Evolutionary conservation across 257 asterid species (phyloP).

Genomic region (Coffea eugenioides): DNA sequence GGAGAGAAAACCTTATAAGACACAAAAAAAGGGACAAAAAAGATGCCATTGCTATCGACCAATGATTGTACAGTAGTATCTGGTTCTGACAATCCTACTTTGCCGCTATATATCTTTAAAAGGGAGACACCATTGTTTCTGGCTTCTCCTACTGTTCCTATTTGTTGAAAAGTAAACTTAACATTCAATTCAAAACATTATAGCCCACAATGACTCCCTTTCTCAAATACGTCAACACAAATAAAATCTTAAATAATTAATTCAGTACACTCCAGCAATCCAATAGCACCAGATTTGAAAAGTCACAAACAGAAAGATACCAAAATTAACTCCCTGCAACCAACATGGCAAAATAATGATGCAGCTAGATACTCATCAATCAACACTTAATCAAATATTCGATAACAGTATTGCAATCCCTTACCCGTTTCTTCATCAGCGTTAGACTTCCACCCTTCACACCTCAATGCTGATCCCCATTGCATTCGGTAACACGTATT

Average conservation of each 20-base stretch:
- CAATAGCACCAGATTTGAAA: not conserved
- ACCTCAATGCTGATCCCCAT: constrained; percentile 84
- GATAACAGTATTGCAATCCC: constrained; percentile 15
- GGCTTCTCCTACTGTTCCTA: not conserved
- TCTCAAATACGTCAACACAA: not conserved
- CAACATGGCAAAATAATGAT: no score
- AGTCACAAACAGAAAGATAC: not conserved
- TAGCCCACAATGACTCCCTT: not conserved
- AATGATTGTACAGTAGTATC: not conserved
- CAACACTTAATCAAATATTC: not conserved
- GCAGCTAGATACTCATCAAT: not conserved
- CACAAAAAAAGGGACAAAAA: not conserved
- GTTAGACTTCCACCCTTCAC: constrained; percentile 83
- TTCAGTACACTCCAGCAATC: not conserved
- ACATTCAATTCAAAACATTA: not conserved
- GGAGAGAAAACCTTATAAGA: not conserved
- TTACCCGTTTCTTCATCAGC: constrained; percentile 86
- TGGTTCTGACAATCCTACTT: not conserved
- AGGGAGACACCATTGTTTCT: not conserved
- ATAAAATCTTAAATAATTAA: not conserved
- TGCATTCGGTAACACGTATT: constrained; percentile 95
- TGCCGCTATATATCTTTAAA: not conserved
- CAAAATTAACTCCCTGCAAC: not conserved
- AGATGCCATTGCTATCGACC: not conserved
- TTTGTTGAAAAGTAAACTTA: not conserved